Evolutionary conservation across 2,329 filamentous ascomycete genomes (phyloP), one percentile per base, ranked within the genome.

Genomic region (Colletotrichum lini): DNA sequence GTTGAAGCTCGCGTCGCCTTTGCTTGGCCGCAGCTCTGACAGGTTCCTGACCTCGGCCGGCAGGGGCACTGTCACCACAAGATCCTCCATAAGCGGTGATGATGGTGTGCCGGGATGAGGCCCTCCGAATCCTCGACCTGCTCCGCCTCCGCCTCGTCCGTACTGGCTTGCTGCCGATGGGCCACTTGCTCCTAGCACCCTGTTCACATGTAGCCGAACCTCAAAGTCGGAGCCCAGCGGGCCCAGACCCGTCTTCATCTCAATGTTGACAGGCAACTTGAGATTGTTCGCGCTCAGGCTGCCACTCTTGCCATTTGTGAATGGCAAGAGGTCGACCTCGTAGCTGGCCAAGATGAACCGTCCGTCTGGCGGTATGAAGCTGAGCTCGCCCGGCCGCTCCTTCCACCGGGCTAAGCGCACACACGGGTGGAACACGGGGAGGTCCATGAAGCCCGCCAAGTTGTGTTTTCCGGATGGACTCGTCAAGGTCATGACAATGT

Each of bases 381-480:
- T 97, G n/a, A 99, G 85, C 74, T 98, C 93, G 3, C 96, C 96
- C 0, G 95, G 94, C 66, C 90, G 89, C 76, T 97, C 94, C 76
- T 92, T 92, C 96, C 96, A 99, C 73, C 91, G 89, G n/a, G 92
- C 93, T 3, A 99, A 85, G 21, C 96, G 89, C 10, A 99, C 96
- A 77, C 96, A 98, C 0, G 96, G 96, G 79, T 99, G 96, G 76
- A 99, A 99, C 0, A 98, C 95, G 1, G 96, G 96, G 2, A 98
- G 85, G 74, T 97, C 92, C 80, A 99, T 90, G 45, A 95, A 88
- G 73, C 89, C 90, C 18, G 85, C 88, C 59, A 98, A 87, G 61
- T 92, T 92, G 78, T 93, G 92, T 74, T 91, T 93, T n/a, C 94
- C 93, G 1, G 94, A 94, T 0, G 94, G 93, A 2, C 94, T 92